phyloP scores from a whole-genome alignment of 139 green algal species.

The Chlorella ohadii region DNA sequence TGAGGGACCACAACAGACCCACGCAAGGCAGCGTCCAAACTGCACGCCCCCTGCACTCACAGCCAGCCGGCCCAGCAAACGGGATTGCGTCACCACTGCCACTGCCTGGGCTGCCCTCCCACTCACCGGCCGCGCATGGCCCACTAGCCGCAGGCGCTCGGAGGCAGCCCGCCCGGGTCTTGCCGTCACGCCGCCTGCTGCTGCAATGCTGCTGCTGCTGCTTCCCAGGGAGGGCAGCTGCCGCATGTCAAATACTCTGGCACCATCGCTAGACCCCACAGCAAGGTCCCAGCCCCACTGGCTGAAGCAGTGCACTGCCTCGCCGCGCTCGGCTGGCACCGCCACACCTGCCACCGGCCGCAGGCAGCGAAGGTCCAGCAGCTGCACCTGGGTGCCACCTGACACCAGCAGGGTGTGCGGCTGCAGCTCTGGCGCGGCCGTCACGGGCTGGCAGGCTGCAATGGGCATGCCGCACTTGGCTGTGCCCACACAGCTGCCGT shows the following conservation, averaged over 20 bases:
- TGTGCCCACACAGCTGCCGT: conserved; percentile 19
- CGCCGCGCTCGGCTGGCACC: neutral
- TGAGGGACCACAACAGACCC: too few relatives aligned
- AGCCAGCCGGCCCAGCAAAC: too few relatives aligned
- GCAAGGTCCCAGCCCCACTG: conserved; percentile 27
- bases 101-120: too few relatives aligned
- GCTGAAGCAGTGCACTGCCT: conserved; percentile 17
- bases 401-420: conserved; percentile 19
- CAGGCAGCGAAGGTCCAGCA: conserved; percentile 36
- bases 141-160: conserved; percentile 3
- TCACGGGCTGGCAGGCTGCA: neutral
- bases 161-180: neutral
- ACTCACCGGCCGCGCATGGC: conserved; percentile 14
- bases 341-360: neutral
- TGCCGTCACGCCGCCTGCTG: neutral
- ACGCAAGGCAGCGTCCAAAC: too few relatives aligned
- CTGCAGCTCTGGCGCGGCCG: neutral
- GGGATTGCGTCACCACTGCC: too few relatives aligned
- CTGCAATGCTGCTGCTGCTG: neutral
- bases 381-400: conserved; percentile 13
- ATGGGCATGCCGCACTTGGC: conserved; percentile 12
- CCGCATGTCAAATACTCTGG: conserved; percentile 22
- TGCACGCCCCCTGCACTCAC: too few relatives aligned
- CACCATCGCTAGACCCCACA: conserved; percentile 2
- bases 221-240: neutral